Evolutionary conservation across 2,329 filamentous ascomycete genomes (phyloP), one percentile per base, ranked within the genome.

Genomic region (Exophiala dermatitidis): DNA sequence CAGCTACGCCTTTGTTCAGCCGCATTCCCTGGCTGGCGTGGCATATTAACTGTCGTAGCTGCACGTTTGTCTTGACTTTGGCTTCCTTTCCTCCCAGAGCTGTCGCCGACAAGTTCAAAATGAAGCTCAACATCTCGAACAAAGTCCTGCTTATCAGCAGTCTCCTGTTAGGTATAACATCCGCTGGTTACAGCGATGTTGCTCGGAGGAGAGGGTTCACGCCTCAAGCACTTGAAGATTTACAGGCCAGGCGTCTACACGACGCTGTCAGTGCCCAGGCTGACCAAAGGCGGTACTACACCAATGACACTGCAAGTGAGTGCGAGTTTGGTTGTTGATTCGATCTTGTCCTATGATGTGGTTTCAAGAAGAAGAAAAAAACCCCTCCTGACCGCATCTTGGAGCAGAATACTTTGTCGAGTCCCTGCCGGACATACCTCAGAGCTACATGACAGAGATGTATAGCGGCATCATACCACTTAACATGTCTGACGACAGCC

Each of bases 401-500:
- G 19, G n/a, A 29, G 3, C 30, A 59, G 57, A 52, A 46, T 59
- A 57, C 43, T 57, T 52, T 29, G 57, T 59, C 26, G 57, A 59
- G 33, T 53, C 53, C 6, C 33, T 59, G 38, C 57, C 57, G 4
- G 57, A 59, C 8, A 44, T 59, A 31, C 57, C 57, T 7, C 50
- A 52, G 32, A 50, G 44, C 46, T 58, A 53, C 36, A 56, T 58
- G 56, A 58, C 56, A 6, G 57, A 59, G 46, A 51, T 59, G 54
- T 59, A 59, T 42, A 53, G 49, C 31, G 57, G 57, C n/a, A 48
- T 54, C 12, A 57, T 59, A 29, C 54, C 54, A 4, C 46, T 59
- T 4, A 57, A 59, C 45, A 56, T 53, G 53, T 56, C 53, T 6
- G 51, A 59, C 19, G 46, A 49, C 9, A 53, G 37, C 41, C 52